A percentile compares a stretch with the other conserved stretches of the same genome.
Evolutionary conservation across 306 rosid species (phyloP).

Genomic region (Cicer arietinum): DNA sequence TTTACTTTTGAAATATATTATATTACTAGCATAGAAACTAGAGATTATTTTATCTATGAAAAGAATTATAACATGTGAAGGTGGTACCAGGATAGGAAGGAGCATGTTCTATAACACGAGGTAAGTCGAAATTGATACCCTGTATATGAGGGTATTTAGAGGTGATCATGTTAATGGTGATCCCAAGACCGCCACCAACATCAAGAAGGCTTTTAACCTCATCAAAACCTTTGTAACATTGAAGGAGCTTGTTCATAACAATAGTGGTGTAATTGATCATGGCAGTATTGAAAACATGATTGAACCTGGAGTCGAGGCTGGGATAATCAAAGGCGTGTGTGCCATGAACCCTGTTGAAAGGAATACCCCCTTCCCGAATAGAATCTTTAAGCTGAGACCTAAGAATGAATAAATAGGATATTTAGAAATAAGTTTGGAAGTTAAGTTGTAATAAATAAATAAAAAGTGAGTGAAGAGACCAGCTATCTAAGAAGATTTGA

Average conservation of each 20-base stretch:
- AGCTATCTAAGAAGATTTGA: constrained; percentile 43
- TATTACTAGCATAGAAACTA: neutral
- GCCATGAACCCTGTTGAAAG: constrained; percentile 58
- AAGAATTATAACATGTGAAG: neutral
- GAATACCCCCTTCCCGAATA: constrained; percentile 55
- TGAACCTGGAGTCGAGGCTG: constrained; percentile 45
- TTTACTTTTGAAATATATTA: neutral
- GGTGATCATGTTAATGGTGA: constrained; percentile 53
- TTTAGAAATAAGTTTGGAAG: too few species aligned
- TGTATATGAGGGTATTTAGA: constrained; percentile 58
- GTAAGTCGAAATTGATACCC: constrained; percentile 51
- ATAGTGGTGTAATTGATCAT: constrained; percentile 55
- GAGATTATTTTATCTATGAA: neutral
- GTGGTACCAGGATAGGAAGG: constrained; percentile 57
- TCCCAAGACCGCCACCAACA: constrained; percentile 71
- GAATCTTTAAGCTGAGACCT: constrained; percentile 57
- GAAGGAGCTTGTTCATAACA: constrained; percentile 46
- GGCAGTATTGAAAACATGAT: constrained; percentile 56
- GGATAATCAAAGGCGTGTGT: constrained; percentile 49
- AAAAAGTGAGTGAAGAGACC: neutral
- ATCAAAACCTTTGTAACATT: constrained; percentile 56
- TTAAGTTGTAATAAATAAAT: too few species aligned
- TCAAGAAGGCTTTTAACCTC: constrained; percentile 56
- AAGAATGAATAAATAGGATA: neutral
- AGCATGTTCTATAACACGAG: constrained; percentile 59